A percentile compares a stretch with the other conserved stretches of the same genome.
Conservation (phyloP, 2,329 filamentous ascomycete genomes). For the Dothiorella sarmentorum region DNA sequence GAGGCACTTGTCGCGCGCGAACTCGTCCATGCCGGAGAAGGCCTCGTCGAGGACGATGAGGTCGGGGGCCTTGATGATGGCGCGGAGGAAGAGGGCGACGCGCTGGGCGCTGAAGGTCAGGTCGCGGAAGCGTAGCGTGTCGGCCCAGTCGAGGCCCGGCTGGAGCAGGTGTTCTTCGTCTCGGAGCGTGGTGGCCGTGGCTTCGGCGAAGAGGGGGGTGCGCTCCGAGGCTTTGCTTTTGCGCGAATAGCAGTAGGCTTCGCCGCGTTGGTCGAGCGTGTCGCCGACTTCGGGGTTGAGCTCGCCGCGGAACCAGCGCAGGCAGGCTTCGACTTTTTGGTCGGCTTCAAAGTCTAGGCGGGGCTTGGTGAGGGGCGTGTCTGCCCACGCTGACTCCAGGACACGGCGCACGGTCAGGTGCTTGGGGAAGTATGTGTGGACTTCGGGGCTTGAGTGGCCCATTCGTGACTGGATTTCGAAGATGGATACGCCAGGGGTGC, state of each 20-base stretch:
- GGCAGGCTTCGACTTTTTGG: conserved; percentile 62
- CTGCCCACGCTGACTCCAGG: conserved; percentile 83
- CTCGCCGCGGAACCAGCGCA: conserved; percentile 76
- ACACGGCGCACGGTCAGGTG: conserved; percentile 68
- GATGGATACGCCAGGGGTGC: conserved; percentile 72
- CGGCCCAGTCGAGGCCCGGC: conserved; percentile 59
- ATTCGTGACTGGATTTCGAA: conserved; percentile 90
- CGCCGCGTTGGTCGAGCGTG: conserved; percentile 5
- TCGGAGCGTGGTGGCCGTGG: not conserved
- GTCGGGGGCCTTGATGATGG: conserved; percentile 44
- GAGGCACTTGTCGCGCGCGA: conserved; percentile 80
- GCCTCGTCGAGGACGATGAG: conserved; percentile 52
- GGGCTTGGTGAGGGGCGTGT: conserved; percentile 75
- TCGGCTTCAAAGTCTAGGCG: conserved; percentile 57
- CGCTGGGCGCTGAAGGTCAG: conserved; percentile 79
- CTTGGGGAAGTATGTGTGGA: conserved; percentile 88
- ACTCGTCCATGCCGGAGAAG: conserved; percentile 49
- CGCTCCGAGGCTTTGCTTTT: conserved; percentile 13
- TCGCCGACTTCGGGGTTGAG: conserved; percentile 54
- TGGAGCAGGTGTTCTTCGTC: conserved; percentile 20
- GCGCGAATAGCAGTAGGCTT: not conserved
- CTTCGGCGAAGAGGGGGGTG: not conserved
- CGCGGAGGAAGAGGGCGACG: conserved; percentile 71
- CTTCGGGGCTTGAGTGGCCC: conserved; percentile 89
- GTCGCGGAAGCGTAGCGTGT: conserved; percentile 65